phyloP scores from a whole-genome alignment of 2,329 filamentous ascomycete genomes.

The Fusarium metavorans region DNA sequence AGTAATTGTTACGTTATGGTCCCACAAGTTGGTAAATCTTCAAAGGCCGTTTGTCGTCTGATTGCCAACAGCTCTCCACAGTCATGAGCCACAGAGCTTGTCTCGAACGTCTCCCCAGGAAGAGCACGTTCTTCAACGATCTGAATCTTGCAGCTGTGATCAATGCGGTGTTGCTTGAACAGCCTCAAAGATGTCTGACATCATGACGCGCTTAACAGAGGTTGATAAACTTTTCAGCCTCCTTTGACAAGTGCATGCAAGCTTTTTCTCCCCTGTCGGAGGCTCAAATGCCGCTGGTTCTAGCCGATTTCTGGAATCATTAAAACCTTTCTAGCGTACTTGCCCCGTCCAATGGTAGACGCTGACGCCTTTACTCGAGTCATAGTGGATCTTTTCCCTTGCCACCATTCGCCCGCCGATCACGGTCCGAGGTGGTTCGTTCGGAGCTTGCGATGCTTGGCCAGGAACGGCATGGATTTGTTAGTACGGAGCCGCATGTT shows the following conservation, averaged over 20 bases:
- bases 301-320: conserved; percentile 25
- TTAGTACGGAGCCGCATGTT: not conserved
- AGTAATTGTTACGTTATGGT: conserved; percentile 39
- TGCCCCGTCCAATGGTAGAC: not conserved
- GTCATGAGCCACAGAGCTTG: not conserved
- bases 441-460: not conserved
- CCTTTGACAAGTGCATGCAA: conserved; percentile 1
- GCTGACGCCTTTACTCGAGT: conserved; percentile 1
- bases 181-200: conserved; percentile 1
- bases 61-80: not conserved
- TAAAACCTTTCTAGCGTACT: conserved; percentile 20
- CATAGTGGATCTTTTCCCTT: not conserved
- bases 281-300: not conserved
- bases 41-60: conserved; percentile 13
- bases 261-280: not conserved
- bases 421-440: conserved; percentile 8
- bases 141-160: not conserved
- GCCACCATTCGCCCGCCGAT: conserved; percentile 15
- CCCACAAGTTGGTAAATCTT: conserved; percentile 17
- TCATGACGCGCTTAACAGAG: conserved; percentile 8
- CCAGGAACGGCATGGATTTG: not conserved
- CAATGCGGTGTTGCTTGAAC: no score
- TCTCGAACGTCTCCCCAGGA: conserved; percentile 6
- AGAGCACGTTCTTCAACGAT: not conserved
- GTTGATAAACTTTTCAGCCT: conserved; percentile 22